Evolutionary conservation across 352 stramenopile genomes (phyloP), one percentile per base, ranked within the genome.

Genomic region (Thraustochytrium sp.): DNA sequence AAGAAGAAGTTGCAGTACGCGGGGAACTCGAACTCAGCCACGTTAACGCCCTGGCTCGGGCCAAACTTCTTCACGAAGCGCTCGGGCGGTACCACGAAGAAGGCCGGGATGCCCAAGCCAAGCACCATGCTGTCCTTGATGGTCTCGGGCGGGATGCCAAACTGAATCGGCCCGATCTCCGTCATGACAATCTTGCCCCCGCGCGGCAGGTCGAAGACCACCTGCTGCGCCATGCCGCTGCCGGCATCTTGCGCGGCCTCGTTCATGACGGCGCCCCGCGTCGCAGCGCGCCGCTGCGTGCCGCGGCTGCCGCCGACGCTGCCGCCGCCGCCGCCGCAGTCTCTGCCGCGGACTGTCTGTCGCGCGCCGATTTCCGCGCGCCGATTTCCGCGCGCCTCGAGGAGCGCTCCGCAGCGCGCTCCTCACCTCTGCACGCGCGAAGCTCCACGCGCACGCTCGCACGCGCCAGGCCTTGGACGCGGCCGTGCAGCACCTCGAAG

Each of bases 1-100:
- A 95, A 94, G 87, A 98, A 98, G 86, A 98, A 98, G 86, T 98
- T 98, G 86, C 96, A 98, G 84, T 98, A 98, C 4, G 93, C 94
- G 5, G 95, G 95, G 86, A 98, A 98, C 89, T 98, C 95, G 85
- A 98, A 98, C 86, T 98, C 95, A 26, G 94, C 94, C 23, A 98
- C 90, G 86, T 98, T 98, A 13, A 98, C 92, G 53, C 94, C 95
- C 84, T 98, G 92, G 54, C 95, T 96, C 13, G 93, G 92, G 21
- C 95, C 95, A 31, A 98, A 91, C 34, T 94, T 94, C 77, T 95
- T 91, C 51, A 93, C 97, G 87, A 98, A 98, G 29, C 93, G 90
- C 85, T 98, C 94, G 13, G 93, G 93, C 21, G 94, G 94, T 16
- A 98, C 93, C 75, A 98, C 96, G 85, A 97, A 98, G 76, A 97